Conservation (phyloP, 768 basidiomycete genomes). For the Leccinum broughii region DNA sequence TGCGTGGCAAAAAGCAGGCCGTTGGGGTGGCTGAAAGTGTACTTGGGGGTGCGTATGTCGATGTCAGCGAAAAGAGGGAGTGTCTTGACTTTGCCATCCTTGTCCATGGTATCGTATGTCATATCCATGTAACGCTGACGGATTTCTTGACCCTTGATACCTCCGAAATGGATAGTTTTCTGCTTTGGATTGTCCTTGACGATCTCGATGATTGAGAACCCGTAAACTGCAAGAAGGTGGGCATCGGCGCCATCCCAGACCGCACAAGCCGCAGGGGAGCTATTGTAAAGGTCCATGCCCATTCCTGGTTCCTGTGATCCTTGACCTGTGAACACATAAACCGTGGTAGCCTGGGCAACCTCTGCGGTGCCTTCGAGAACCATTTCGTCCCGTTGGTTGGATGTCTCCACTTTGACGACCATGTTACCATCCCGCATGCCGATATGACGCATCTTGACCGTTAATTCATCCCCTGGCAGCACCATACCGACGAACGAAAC, state of each 20-base stretch:
- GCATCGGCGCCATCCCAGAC: constrained; percentile 98
- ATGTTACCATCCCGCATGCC: constrained; percentile 94
- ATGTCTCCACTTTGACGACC: constrained; percentile 80
- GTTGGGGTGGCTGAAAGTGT: constrained; percentile 97
- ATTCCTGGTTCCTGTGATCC: constrained; percentile 98
- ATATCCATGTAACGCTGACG: constrained; percentile 99
- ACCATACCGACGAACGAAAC: constrained; percentile 98
- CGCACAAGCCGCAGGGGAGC: constrained; percentile 88
- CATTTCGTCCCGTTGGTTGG: constrained; percentile 84
- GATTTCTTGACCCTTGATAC: constrained; percentile 97
- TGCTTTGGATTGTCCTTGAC: constrained; percentile 98
- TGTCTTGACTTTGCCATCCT: constrained; percentile 93
- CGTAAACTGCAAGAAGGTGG: constrained; percentile 92
- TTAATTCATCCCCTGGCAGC: constrained; percentile 83
- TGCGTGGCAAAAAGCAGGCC: constrained; percentile 97
- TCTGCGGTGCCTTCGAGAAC: constrained; percentile 92
- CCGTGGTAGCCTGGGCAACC: constrained; percentile 88
- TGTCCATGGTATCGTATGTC: constrained; percentile 96
- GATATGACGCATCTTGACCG: constrained; percentile 83
- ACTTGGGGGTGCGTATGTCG: constrained; percentile 89
- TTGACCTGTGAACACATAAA: constrained; percentile 98
- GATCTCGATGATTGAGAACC: constrained; percentile 98
- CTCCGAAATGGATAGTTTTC: constrained; percentile 98
- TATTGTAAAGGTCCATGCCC: constrained; percentile 98
- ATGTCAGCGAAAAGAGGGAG: constrained; percentile 96